Evolutionary conservation across 2,329 filamentous ascomycete species (phyloP).

Genomic region (Diaporthe sp.): DNA sequence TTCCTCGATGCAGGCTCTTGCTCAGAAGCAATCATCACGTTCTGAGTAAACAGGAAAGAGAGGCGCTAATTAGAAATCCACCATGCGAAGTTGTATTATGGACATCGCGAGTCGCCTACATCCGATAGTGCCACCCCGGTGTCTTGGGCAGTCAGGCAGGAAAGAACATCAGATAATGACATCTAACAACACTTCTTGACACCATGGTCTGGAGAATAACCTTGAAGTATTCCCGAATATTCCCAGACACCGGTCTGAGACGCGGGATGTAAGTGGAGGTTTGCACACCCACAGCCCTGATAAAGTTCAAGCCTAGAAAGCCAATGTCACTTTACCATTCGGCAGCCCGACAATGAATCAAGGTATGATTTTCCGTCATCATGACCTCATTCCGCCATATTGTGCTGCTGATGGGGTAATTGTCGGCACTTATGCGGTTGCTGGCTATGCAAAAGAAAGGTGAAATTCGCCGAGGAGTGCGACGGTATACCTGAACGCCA

Average conservation of each 20-base stretch:
- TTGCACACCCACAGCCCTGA: not conserved
- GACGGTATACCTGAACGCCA: too few species aligned
- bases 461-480: not conserved
- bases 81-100: not conserved
- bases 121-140: not conserved
- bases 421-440: not conserved
- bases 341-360: not conserved
- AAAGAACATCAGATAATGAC: conserved; percentile 9
- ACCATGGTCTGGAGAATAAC: not conserved
- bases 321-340: conserved; percentile 16
- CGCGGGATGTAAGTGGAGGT: not conserved
- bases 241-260: not conserved
- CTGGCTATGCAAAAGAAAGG: not conserved
- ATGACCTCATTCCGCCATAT: not conserved
- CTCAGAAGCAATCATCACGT: not conserved
- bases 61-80: not conserved
- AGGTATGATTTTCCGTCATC: not conserved
- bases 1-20: not conserved
- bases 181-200: not conserved
- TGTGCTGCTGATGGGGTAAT: not conserved
- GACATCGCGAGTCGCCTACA: not conserved
- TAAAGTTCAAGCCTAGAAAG: conserved; percentile 1
- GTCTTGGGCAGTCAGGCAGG: not conserved
- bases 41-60: not conserved
- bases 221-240: not conserved